These are phyloP conservation scores for Trichoderma aggressivum DNA, from an alignment of 2,329 filamentous ascomycete species.

Conservation along the genomic window DNA sequence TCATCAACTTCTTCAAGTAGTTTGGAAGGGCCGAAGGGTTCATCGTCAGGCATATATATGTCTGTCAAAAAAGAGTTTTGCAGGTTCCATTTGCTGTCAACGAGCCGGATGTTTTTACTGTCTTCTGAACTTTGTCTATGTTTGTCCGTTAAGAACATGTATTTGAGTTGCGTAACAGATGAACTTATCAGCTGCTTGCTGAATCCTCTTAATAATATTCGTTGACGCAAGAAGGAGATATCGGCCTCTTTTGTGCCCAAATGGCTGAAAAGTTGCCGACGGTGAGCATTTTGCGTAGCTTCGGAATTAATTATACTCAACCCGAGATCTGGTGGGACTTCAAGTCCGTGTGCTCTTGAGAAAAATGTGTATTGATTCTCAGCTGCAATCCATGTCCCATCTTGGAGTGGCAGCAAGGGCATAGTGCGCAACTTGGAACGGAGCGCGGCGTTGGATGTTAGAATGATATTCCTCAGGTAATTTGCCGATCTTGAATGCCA, in stretches of 20 bases:
- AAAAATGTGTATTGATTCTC: background rate
- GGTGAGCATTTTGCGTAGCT: background rate
- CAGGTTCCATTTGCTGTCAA: no score
- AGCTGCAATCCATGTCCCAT: background rate
- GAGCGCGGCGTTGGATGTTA: background rate
- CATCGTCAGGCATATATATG: background rate
- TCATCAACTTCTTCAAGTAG: background rate
- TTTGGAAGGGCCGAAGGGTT: background rate
- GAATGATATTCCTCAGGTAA: background rate
- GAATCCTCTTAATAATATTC: background rate
- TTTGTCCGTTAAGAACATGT: background rate
- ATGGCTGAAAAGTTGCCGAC: background rate
- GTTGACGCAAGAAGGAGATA: background rate
- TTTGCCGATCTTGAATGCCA: background rate
- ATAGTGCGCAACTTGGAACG: background rate
- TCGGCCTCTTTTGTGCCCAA: background rate
- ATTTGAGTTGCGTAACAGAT: background rate
- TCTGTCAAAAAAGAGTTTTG: no score
- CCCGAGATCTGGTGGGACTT: background rate
- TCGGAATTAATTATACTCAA: background rate
- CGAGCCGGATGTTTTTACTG: background rate
- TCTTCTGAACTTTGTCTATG: background rate
- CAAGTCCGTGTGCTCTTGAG: background rate
- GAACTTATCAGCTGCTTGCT: accelerated
- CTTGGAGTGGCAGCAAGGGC: background rate